A percentile compares a stretch with the other conserved stretches of the same genome.
Conservation (phyloP, 2,329 filamentous ascomycete genomes). For the Botrytis galanthina region DNA sequence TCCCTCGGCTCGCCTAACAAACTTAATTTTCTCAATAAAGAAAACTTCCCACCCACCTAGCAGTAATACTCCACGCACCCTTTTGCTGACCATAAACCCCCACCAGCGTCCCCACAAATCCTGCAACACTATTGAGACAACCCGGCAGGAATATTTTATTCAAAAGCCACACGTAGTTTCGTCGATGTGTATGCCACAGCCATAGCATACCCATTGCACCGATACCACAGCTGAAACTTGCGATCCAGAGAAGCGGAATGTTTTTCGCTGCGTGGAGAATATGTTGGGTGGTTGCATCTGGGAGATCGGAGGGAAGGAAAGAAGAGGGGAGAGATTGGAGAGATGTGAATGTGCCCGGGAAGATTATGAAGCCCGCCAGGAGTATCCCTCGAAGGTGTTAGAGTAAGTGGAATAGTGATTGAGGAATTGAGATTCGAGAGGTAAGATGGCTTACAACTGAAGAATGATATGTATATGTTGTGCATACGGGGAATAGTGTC, state of each 20-base stretch:
- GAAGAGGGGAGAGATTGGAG: background rate
- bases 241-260: background rate
- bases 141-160: background rate
- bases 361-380: background rate
- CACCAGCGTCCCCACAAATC: background rate
- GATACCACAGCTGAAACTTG: background rate
- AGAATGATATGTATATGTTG: slow-evolving; percentile 35
- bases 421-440: background rate
- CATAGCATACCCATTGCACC: background rate
- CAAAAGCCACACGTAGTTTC: background rate
- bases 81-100: background rate
- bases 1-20: background rate
- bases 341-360: background rate
- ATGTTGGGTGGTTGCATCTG: background rate
- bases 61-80: background rate
- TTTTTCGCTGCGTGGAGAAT: background rate
- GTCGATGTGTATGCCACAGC: background rate
- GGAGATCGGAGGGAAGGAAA: background rate
- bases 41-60: background rate
- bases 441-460: slow-evolving; percentile 27
- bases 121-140: background rate
- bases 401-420: background rate
- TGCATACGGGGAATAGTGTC: slow-evolving; percentile 36
- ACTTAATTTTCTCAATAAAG: background rate
- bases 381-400: background rate